phyloP scores from a whole-genome alignment of 2,329 filamentous ascomycete genomes.

The Cryphonectria parasitica region DNA sequence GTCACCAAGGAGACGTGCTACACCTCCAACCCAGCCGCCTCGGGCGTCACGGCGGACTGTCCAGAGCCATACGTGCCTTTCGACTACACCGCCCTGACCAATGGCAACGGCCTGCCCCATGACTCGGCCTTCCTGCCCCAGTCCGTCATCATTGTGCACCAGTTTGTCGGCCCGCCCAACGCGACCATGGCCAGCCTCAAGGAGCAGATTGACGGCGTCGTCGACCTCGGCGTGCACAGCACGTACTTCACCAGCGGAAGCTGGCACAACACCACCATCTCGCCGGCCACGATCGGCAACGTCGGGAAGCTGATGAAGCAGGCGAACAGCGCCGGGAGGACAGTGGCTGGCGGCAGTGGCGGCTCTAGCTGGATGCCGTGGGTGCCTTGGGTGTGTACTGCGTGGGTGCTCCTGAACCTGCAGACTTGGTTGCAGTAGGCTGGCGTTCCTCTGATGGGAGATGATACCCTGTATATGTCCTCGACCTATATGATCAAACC shows the following conservation, averaged over 20 bases:
- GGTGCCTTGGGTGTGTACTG: constrained; percentile 3
- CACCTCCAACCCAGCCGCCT: constrained; percentile 20
- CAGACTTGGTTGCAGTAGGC: background rate
- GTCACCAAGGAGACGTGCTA: constrained; percentile 32
- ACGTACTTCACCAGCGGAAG: constrained; percentile 32
- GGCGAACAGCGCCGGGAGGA: constrained; percentile 15
- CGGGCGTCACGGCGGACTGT: constrained; percentile 23
- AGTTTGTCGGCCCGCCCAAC: constrained; percentile 30
- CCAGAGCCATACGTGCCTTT: constrained; percentile 28
- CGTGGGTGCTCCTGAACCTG: background rate
- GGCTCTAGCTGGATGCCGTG: constrained; percentile 5
- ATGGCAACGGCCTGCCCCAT: constrained; percentile 26
- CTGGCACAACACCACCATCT: constrained; percentile 26
- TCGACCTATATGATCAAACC: background rate
- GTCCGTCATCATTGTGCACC: constrained; percentile 30
- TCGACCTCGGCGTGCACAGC: constrained; percentile 29
- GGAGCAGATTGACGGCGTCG: constrained; percentile 27
- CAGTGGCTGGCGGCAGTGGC: background rate
- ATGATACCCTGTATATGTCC: constrained; percentile 2
- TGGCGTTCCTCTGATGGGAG: background rate
- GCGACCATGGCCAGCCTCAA: constrained; percentile 25
- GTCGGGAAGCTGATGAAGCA: constrained; percentile 20
- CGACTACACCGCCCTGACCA: constrained; percentile 10
- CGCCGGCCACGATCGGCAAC: constrained; percentile 25
- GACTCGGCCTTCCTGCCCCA: constrained; percentile 23